A percentile compares a stretch with the other conserved stretches of the same genome.
These are phyloP conservation scores for Pyrenopolyporus hunteri DNA, from an alignment of 495 filamentous ascomycete species.

Conservation along the genomic window DNA sequence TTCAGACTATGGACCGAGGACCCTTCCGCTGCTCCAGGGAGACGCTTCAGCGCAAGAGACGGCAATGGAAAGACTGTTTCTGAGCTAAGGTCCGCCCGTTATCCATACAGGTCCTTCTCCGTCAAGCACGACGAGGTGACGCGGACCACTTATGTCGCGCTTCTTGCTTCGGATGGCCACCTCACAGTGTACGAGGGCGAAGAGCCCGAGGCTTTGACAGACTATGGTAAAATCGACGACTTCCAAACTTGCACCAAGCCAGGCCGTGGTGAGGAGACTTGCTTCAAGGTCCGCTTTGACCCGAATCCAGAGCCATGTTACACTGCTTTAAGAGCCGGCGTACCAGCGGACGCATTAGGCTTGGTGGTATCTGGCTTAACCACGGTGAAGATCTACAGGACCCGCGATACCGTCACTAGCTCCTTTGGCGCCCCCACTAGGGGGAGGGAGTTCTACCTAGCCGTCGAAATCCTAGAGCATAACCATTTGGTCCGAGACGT, in stretches of 20 bases:
- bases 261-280: conserved; percentile 77
- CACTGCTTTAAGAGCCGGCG: conserved; percentile 73
- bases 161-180: conserved; percentile 79
- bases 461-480: conserved; percentile 73
- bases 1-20: conserved; percentile 93
- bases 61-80: conserved; percentile 49
- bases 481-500: conserved; percentile 84
- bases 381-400: conserved; percentile 78
- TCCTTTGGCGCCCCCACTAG: conserved; percentile 56
- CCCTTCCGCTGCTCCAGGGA: conserved; percentile 71
- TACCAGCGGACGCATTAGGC: conserved; percentile 72
- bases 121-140: conserved; percentile 74
- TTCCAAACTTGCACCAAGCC: conserved; percentile 66
- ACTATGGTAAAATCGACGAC: conserved; percentile 75
- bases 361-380: conserved; percentile 86
- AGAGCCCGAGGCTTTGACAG: conserved; percentile 78
- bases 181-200: conserved; percentile 85
- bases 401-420: conserved; percentile 62
- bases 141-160: conserved; percentile 77
- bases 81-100: conserved; percentile 49
- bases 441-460: conserved; percentile 73
- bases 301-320: conserved; percentile 81
- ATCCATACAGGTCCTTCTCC: conserved; percentile 72
- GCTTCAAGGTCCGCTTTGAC: conserved; percentile 84
- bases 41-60: conserved; percentile 68